Base-by-base conservation (phyloP, 192 early-diverging fungal genomes). In the Spizellomyces sp. region DNA sequence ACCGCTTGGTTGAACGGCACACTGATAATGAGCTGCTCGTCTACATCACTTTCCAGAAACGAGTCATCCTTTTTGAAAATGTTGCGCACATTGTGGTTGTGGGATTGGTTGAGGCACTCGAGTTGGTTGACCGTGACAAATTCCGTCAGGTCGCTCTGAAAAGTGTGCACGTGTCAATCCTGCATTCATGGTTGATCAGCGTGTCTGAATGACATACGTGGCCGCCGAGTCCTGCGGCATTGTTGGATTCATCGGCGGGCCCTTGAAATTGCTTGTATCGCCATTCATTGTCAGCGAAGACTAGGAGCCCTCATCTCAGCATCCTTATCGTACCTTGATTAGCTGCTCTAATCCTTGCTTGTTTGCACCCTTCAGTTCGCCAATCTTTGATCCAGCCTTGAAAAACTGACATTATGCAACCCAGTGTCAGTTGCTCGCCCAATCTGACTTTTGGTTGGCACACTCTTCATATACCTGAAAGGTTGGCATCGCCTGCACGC, bases 1-100 rank as follows among this genome's bases (percentile, higher is more conserved):
- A 92, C 84, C 44, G 89, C 76, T 83, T 96, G 93, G 76, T 92
- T 95, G 75, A 98, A 98, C 21, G 91, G 86, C 59, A 98, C 78
- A 36, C 86, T 72, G 59, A 96, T 84, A 47, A 98, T 90, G 52
- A 98, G 79, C 70, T 98, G 96, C 84, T 96, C 96, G 76, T 98
- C 96, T 1, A 93, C 93, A 81, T 98, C 96, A 78, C 89, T 92
- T 75, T 98, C 92, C 57, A 98, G 75, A 56, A 80, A 88, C 3
- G 84, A 77, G 9, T 86, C 88, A 62, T 88, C 89, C 45, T 85
- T 83, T 14, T 87, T 85, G 71, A 96, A 92, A 15, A 93, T 83
- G 67, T 92, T 94, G 7, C 83, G 78, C 64, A 95, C 83, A 14
- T 85, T 84, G 67, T 94, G 88, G 45, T 88, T 86, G 71, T 87